Evolutionary conservation across 306 rosid species (phyloP).

Genomic region (Cyclanthera cordifolia): DNA sequence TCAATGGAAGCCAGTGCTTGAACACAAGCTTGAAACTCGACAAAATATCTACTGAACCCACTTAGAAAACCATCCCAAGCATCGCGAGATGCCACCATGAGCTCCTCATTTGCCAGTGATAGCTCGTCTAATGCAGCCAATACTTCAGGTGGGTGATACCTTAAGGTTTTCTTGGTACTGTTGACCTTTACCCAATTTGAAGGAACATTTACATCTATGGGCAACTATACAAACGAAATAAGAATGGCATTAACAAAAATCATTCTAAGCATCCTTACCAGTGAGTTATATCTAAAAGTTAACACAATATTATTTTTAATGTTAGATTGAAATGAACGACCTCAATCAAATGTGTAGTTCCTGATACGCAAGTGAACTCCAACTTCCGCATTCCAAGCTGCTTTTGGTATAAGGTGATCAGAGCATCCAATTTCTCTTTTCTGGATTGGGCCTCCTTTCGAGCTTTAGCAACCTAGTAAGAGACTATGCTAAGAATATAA

Average conservation of each 20-base stretch:
- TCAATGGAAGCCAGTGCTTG: slow-evolving; percentile 87
- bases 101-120: slow-evolving; percentile 68
- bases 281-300: slow-evolving; percentile 7
- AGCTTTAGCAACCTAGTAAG: slow-evolving; percentile 47
- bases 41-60: slow-evolving; percentile 51
- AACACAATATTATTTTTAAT: neutral
- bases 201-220: slow-evolving; percentile 67
- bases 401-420: slow-evolving; percentile 57
- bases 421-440: slow-evolving; percentile 49
- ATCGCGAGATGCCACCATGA: slow-evolving; percentile 47
- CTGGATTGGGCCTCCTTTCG: slow-evolving; percentile 48
- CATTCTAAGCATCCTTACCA: neutral
- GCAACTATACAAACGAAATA: slow-evolving; percentile 38
- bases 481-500: slow-evolving; percentile 13
- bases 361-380: slow-evolving; percentile 71
- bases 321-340: slow-evolving; percentile 25
- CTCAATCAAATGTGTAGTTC: slow-evolving; percentile 84
- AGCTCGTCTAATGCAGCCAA: slow-evolving; percentile 57
- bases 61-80: slow-evolving; percentile 79
- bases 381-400: slow-evolving; percentile 49
- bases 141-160: slow-evolving; percentile 93
- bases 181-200: slow-evolving; percentile 72
- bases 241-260: slow-evolving; percentile 5
- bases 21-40: slow-evolving; percentile 72
- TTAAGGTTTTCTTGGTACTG: slow-evolving; percentile 73